Percentiles rank a stretch among this genome's conserved stretches.
phyloP scores from a whole-genome alignment of 2,329 filamentous ascomycete species.

The Exophiala calicioides region DNA sequence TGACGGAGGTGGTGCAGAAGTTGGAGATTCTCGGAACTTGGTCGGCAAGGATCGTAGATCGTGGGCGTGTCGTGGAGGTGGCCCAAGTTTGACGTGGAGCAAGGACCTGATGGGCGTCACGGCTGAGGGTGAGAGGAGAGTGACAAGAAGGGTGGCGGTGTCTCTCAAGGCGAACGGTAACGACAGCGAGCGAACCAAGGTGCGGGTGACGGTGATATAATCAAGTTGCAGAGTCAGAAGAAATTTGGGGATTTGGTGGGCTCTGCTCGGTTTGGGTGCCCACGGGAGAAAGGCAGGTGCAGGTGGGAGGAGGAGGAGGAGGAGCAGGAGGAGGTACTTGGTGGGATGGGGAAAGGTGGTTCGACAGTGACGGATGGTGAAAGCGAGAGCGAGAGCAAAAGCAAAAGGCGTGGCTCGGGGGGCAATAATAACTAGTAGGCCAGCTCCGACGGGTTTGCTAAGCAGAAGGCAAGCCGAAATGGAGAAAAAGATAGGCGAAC shows the following conservation, averaged over 20 bases:
- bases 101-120: slow-evolving; percentile 1
- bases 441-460: too few species aligned
- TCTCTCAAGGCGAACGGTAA: slow-evolving; percentile 12
- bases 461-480: too few species aligned
- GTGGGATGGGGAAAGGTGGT: slow-evolving; percentile 16
- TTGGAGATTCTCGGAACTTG: slow-evolving; percentile 29
- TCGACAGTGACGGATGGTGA: slow-evolving; percentile 10
- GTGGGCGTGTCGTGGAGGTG: slow-evolving; percentile 13
- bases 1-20: slow-evolving; percentile 27
- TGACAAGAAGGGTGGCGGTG: slow-evolving; percentile 13
- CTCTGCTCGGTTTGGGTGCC: neutral
- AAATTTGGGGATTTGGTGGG: slow-evolving; percentile 17
- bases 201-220: slow-evolving; percentile 21
- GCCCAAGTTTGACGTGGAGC: slow-evolving; percentile 1
- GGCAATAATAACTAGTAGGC: too few species aligned
- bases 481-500: too few species aligned
- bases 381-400: too few species aligned
- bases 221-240: slow-evolving; percentile 16
- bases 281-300: neutral
- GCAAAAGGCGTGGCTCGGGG: slow-evolving; percentile 12
- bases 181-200: slow-evolving; percentile 18
- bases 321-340: too few species aligned
- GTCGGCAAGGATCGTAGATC: slow-evolving; percentile 27
- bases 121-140: slow-evolving; percentile 9
- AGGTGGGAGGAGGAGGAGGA: neutral